Conservation (phyloP, 2,329 filamentous ascomycete species). For the Aspergillus brunneoviolaceus region DNA sequence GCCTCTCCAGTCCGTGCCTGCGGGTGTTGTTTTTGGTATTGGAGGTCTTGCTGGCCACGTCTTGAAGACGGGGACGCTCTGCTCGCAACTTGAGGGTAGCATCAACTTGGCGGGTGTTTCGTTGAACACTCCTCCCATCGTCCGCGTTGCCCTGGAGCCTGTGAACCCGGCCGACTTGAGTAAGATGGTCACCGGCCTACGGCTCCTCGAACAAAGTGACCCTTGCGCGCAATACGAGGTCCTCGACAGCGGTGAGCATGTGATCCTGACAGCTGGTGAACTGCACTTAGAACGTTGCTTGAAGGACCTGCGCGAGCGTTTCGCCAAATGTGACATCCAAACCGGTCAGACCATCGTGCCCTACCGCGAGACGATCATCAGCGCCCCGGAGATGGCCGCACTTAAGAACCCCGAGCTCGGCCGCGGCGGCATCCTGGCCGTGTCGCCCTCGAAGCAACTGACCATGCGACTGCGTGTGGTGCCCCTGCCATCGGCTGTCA, state of each 20-base stretch:
- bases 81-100: conserved; percentile 79
- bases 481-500: conserved; percentile 75
- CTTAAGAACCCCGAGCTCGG: conserved; percentile 83
- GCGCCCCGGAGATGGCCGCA: conserved; percentile 86
- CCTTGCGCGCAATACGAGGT: conserved; percentile 96
- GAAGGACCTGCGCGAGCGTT: conserved; percentile 88
- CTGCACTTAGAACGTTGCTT: conserved; percentile 90
- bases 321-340: conserved; percentile 91
- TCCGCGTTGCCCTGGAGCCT: conserved; percentile 92
- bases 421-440: conserved; percentile 71
- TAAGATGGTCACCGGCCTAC: conserved; percentile 89
- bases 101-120: conserved; percentile 87
- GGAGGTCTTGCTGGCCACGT: conserved; percentile 88
- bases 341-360: conserved; percentile 92
- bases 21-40: conserved; percentile 93
- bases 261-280: conserved; percentile 90
- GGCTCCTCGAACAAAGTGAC: conserved; percentile 87
- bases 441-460: conserved; percentile 83
- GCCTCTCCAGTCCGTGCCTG: conserved; percentile 77
- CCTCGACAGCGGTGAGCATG: conserved; percentile 88
- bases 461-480: conserved; percentile 73
- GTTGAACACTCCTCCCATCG: conserved; percentile 82
- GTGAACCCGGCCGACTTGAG: conserved; percentile 85
- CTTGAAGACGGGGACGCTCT: conserved; percentile 93
- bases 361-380: conserved; percentile 88